A percentile compares a stretch with the other conserved stretches of the same genome.
phyloP scores from a whole-genome alignment of 345 rosid genomes.

The Murraya koenigii region DNA sequence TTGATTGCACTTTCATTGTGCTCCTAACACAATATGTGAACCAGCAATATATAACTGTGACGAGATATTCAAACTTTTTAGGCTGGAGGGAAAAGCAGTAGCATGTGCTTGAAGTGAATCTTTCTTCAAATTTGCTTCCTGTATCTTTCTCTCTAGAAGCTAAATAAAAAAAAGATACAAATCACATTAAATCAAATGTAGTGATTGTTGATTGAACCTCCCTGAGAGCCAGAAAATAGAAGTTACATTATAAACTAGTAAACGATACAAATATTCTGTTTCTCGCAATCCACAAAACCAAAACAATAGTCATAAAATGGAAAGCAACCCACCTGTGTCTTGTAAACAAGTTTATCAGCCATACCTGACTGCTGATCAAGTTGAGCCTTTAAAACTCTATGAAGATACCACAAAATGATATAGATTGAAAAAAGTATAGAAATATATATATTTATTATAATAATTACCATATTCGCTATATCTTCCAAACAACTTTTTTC shows the following conservation, averaged over 20 bases:
- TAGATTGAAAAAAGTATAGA: not conserved
- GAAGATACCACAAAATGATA: constrained; percentile 51
- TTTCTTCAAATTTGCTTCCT: constrained; percentile 59
- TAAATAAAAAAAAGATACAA: constrained; percentile 17
- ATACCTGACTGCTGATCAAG: constrained; percentile 69
- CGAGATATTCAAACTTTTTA: not conserved
- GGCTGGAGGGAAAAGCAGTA: constrained; percentile 17
- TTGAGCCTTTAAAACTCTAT: constrained; percentile 56
- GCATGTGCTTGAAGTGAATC: constrained; percentile 58
- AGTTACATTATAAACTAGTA: not conserved
- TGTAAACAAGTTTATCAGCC: constrained; percentile 75
- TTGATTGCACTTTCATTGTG: constrained; percentile 74
- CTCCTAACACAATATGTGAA: constrained; percentile 43
- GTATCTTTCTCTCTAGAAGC: constrained; percentile 61
- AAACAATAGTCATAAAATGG: not conserved
- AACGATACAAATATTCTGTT: not conserved
- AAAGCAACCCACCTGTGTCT: constrained; percentile 53
- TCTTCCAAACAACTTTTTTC: not conserved
- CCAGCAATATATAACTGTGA: not conserved
- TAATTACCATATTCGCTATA: not conserved
- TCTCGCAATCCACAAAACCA: not conserved
- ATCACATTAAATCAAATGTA: not conserved
- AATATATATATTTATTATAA: not conserved
- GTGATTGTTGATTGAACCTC: not conserved
- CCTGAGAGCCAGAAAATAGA: not conserved